A percentile compares a stretch with the other conserved stretches of the same genome.
Evolutionary conservation across 306 rosid species (phyloP).

Genomic region (Vigna hirtella): DNA sequence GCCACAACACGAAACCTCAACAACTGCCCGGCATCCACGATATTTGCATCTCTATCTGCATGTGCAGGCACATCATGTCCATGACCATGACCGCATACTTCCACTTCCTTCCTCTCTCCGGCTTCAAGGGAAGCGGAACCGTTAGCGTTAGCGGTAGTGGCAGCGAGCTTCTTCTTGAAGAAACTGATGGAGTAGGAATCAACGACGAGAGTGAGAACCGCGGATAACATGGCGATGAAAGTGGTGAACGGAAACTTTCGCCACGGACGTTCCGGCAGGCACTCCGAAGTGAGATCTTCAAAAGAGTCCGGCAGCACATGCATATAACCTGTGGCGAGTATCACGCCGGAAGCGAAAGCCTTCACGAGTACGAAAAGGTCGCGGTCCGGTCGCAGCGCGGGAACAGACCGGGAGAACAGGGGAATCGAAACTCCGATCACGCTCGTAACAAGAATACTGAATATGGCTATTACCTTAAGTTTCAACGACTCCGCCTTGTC

Average conservation of each 20-base stretch:
- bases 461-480: constrained; percentile 61
- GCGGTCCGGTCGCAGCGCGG: constrained; percentile 56
- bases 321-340: constrained; percentile 78
- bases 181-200: constrained; percentile 63
- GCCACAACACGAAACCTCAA: constrained; percentile 62
- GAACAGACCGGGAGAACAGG: constrained; percentile 45
- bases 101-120: neutral
- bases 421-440: constrained; percentile 61
- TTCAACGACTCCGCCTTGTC: constrained; percentile 44
- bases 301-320: constrained; percentile 78
- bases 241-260: constrained; percentile 66
- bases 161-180: constrained; percentile 40
- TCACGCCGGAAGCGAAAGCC: constrained; percentile 74
- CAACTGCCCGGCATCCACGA: constrained; percentile 40
- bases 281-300: constrained; percentile 46
- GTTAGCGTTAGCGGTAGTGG: neutral
- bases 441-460: constrained; percentile 51
- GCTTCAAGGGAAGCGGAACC: neutral
- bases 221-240: constrained; percentile 69
- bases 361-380: constrained; percentile 57
- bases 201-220: constrained; percentile 59
- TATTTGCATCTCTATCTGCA: neutral
- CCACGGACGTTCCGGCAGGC: constrained; percentile 69
- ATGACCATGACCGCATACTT: constrained; percentile 8
- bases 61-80: neutral